A percentile compares a stretch with the other conserved stretches of the same genome.
These are phyloP conservation scores for Leccinum barrowsii DNA, from an alignment of 768 basidiomycete genomes.

Conservation along the genomic window DNA sequence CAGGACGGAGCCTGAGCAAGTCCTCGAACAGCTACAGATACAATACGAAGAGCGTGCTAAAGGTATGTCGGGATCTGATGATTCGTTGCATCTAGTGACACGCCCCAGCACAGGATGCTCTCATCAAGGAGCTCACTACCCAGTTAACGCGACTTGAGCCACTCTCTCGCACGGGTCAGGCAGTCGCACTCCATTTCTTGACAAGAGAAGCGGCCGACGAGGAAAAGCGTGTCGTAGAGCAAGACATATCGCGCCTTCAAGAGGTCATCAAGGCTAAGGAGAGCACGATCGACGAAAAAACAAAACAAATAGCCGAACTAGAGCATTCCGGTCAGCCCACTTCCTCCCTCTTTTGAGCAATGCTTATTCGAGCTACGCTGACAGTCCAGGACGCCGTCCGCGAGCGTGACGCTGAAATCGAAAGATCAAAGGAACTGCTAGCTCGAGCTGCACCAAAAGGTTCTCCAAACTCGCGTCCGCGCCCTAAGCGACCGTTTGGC, in stretches of 20 bases:
- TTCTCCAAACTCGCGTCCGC: constrained; percentile 35
- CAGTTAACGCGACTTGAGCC: constrained; percentile 55
- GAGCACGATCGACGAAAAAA: constrained; percentile 38
- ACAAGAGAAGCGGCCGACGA: constrained; percentile 73
- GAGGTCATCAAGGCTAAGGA: constrained; percentile 43
- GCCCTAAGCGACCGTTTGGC: constrained; percentile 34
- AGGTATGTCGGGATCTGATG: constrained; percentile 36
- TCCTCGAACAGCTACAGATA: constrained; percentile 43
- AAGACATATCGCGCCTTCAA: constrained; percentile 45
- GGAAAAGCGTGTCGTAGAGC: constrained; percentile 53
- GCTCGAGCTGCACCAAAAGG: constrained; percentile 41
- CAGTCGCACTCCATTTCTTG: constrained; percentile 57
- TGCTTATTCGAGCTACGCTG: background rate
- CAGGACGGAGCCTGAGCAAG: constrained; percentile 61
- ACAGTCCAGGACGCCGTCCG: constrained; percentile 49
- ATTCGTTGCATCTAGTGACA: constrained; percentile 3
- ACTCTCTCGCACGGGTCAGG: constrained; percentile 46
- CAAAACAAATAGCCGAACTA: constrained; percentile 44
- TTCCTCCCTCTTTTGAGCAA: background rate
- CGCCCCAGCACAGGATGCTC: constrained; percentile 51
- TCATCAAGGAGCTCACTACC: constrained; percentile 44
- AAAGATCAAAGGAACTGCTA: constrained; percentile 44
- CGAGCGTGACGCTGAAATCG: constrained; percentile 64
- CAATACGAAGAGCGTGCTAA: constrained; percentile 51
- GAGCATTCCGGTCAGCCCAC: constrained; percentile 44